Evolutionary conservation across 495 filamentous ascomycete genomes (phyloP).

Genomic region (Neurospora sp.): DNA sequence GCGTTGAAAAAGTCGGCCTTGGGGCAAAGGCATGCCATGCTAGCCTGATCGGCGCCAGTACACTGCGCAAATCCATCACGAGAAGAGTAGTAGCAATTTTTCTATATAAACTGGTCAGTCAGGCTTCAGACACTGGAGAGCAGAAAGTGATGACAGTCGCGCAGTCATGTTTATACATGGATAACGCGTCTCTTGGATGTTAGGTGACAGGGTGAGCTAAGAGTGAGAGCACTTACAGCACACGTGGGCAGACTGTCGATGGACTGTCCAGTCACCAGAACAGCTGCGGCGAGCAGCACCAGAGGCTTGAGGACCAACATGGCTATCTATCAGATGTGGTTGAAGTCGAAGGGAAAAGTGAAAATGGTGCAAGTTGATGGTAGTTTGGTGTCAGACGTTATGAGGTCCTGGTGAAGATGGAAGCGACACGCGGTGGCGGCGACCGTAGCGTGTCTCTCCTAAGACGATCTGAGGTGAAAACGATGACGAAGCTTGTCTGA

Average conservation of each 20-base stretch:
- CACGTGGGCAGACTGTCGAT: slow-evolving; percentile 15
- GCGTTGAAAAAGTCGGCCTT: slow-evolving; percentile 8
- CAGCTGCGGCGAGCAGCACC: slow-evolving; percentile 13
- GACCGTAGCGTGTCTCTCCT: not conserved
- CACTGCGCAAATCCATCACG: slow-evolving; percentile 3
- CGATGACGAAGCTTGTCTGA: not conserved
- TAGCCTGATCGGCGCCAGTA: slow-evolving; percentile 9
- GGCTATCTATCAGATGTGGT: not conserved
- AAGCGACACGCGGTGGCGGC: not conserved
- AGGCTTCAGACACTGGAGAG: not conserved
- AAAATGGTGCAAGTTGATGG: not conserved
- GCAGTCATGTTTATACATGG: not conserved
- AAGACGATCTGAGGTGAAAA: not conserved
- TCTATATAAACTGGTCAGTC: slow-evolving; percentile 16
- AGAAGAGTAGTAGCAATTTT: slow-evolving; percentile 12
- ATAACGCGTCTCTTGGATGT: not conserved
- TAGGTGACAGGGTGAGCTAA: not conserved
- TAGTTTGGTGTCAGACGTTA: not conserved
- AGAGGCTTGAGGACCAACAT: slow-evolving; percentile 15
- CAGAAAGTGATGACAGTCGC: not conserved
- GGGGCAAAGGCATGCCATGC: slow-evolving; percentile 20
- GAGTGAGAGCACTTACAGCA: slow-evolving; percentile 14
- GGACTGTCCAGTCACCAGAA: slow-evolving; percentile 11
- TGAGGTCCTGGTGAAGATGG: not conserved
- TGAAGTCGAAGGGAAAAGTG: not conserved